A percentile compares a stretch with the other conserved stretches of the same genome.
These are phyloP conservation scores for Magnaporthales sp. DNA, from an alignment of 2,329 filamentous ascomycete genomes.

Conservation along the genomic window DNA sequence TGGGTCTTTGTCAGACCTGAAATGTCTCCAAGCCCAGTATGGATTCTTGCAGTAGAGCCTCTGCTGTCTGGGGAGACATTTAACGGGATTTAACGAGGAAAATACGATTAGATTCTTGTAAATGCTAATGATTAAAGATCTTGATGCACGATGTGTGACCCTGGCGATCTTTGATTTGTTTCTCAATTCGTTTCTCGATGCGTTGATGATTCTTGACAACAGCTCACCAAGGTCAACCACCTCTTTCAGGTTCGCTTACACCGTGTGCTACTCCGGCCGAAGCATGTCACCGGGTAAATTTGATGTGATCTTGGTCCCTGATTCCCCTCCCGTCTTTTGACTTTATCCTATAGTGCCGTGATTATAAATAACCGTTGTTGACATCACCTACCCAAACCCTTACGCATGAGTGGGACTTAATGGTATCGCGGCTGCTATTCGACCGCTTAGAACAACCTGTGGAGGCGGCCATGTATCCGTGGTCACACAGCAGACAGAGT, in stretches of 20 bases:
- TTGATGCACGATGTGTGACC: neutral
- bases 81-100: neutral
- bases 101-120: neutral
- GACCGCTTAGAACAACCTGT: no score
- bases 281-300: neutral
- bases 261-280: neutral
- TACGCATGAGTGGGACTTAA: no score
- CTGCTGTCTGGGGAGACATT: neutral
- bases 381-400: no score
- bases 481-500: no score
- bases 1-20: neutral
- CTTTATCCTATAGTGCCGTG: neutral
- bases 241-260: neutral
- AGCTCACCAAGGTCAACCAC: neutral
- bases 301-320: neutral
- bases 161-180: neutral
- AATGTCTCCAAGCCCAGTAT: neutral
- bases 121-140: conserved; percentile 1
- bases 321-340: neutral
- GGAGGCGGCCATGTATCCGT: no score
- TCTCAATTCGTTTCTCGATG: neutral
- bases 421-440: no score
- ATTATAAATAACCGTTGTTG: neutral
- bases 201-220: neutral
- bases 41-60: neutral